A percentile compares a stretch with the other conserved stretches of the same genome.
phyloP scores from a whole-genome alignment of 352 stramenopile species.

The Pythium myriotylum region DNA sequence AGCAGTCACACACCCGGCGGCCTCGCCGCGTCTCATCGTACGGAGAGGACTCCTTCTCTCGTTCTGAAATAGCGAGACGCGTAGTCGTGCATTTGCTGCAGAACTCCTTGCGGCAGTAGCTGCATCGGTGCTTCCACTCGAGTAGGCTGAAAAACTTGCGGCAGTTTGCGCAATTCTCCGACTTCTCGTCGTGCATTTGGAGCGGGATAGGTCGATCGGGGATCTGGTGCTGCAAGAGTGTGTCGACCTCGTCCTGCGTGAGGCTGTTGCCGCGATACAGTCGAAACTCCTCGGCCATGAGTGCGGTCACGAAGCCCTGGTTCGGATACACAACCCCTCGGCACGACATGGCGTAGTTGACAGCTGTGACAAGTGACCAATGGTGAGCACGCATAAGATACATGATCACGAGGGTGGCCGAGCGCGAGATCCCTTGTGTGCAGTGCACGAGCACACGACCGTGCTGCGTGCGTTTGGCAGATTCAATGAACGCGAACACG shows the following conservation, averaged over 20 bases:
- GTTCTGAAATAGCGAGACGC: conserved; percentile 60
- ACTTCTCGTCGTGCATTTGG: conserved; percentile 60
- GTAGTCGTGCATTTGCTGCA: conserved; percentile 87
- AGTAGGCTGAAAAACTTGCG: conserved; percentile 77
- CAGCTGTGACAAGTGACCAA: conserved; percentile 81
- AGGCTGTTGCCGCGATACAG: conserved; percentile 83
- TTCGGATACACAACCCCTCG: conserved; percentile 85
- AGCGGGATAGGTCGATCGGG: conserved; percentile 74
- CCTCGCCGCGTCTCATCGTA: conserved; percentile 54
- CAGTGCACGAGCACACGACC: conserved; percentile 83
- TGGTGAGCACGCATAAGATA: conserved; percentile 86
- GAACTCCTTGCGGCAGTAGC: conserved; percentile 75
- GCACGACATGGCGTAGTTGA: conserved; percentile 80
- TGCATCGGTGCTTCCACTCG: conserved; percentile 87
- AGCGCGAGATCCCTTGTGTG: conserved; percentile 85
- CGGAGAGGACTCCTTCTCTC: conserved; percentile 49
- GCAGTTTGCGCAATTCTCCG: conserved; percentile 71
- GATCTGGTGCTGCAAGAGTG: conserved; percentile 71
- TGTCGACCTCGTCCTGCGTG: conserved; percentile 66
- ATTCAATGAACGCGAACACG: conserved; percentile 78
- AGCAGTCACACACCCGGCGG: conserved; percentile 73
- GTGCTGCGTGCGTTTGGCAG: conserved; percentile 73
- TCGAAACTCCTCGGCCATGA: conserved; percentile 79
- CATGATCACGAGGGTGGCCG: conserved; percentile 82
- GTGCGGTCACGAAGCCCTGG: conserved; percentile 71